phyloP scores from a whole-genome alignment of 768 basidiomycete genomes.

The Xerocomus spinulosus region DNA sequence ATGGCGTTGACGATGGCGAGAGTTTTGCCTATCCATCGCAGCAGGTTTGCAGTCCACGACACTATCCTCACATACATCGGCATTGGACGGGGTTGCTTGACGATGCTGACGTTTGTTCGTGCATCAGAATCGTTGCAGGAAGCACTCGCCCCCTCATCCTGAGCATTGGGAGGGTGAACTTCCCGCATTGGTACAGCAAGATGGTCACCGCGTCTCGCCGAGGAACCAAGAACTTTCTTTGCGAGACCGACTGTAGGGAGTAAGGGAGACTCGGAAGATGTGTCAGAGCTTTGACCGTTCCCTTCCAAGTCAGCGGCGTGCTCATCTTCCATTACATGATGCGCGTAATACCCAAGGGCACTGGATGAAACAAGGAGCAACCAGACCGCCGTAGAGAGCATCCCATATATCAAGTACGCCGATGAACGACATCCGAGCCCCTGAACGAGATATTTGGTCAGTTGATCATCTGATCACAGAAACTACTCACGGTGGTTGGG shows the following conservation, averaged over 20 bases:
- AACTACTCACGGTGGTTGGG: constrained; percentile 22
- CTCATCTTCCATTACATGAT: constrained; percentile 1
- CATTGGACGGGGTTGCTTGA: background rate
- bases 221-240: too few relatives aligned
- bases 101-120: background rate
- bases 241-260: too few relatives aligned
- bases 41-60: constrained; percentile 2
- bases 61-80: background rate
- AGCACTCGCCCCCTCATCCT: background rate
- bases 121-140: background rate
- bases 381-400: constrained; percentile 29
- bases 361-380: constrained; percentile 29
- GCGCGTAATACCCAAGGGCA: background rate
- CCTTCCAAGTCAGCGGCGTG: background rate
- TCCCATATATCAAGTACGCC: constrained; percentile 29
- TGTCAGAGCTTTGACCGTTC: background rate
- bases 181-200: background rate
- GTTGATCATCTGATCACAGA: background rate
- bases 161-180: background rate
- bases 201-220: too few relatives aligned
- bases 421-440: constrained; percentile 34
- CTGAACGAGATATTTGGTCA: background rate
- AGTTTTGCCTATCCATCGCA: constrained; percentile 26
- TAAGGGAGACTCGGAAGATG: background rate
- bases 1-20: constrained; percentile 28